Base-by-base conservation (phyloP, 371 early-diverging fungal species). In the Mortierella sp. region DNA sequence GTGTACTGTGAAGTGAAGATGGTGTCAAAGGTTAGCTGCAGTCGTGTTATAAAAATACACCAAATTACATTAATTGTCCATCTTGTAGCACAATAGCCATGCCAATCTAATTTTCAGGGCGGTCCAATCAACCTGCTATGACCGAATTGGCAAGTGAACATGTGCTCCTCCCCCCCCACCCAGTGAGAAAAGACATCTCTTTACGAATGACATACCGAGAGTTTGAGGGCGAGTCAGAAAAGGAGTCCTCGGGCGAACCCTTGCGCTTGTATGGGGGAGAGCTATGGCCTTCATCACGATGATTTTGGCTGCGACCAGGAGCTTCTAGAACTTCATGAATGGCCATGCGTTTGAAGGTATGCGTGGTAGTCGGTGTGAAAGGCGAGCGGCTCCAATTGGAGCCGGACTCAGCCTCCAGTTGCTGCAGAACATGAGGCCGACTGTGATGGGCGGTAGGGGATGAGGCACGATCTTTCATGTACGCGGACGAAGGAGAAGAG, bases 191-290 rank as follows among this genome's bases (percentile, higher is more conserved):
- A n/a, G n/a, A 34, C 34, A 34, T 34, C 34, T 34, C 34, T 34
- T 10, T 34, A 34, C 34, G 34, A 24, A 8, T 13, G 7, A n/a
- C 67, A 16, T 66, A 72, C 67, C 72, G 59, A 52, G 72, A 41
- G 10, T 27, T 47, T 9, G 64, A 59, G 28, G 73, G 61, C 14
- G 64, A 56, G 46, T 68, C 69, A 14, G 76, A 68, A 42, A 68
- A 59, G 23, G 67, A 64, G 46, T 74, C 76, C 5, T 74, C 76
- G 5, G 76, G 76, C 9, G 76, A 74, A 1, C 76, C 76, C 57
- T 68, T 68, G 61, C 76, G 73, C 58, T 74, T 74, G 65, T 61
- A 74, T 19, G 64, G 50, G 16, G 76, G 76, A 1, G 76, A 72
- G 41, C 42, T 53, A 6, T 59, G 57, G 41, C 47, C 58, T 3